These are phyloP conservation scores for Leavenworthia alabamica DNA, from an alignment of 345 rosid genomes.

Conservation along the genomic window DNA sequence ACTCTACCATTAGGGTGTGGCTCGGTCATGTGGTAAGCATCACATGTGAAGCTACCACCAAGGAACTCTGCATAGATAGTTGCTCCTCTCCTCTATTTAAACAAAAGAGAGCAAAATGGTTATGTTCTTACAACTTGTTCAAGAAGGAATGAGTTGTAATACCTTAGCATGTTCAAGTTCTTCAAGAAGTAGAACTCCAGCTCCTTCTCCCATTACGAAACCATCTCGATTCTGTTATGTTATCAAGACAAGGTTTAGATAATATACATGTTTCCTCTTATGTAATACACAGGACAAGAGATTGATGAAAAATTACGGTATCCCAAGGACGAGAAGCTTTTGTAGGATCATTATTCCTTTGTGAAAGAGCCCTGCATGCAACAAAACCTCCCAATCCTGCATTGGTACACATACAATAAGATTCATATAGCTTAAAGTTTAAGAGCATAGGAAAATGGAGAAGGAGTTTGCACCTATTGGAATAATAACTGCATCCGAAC, in stretches of 20 bases:
- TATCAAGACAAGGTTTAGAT: conserved; percentile 2
- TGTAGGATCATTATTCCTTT: conserved; percentile 78
- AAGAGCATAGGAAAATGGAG: conserved; percentile 9
- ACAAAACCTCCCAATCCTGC: conserved; percentile 98
- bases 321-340: conserved; percentile 99
- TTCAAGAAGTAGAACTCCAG: conserved; percentile 91
- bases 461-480: conserved; percentile 63
- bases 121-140: neutral
- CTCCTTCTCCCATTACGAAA: conserved; percentile 98
- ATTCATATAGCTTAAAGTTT: neutral
- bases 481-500: conserved; percentile 81
- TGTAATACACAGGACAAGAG: too few relatives aligned
- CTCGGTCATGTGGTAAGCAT: conserved; percentile 97
- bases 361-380: conserved; percentile 87
- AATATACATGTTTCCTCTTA: neutral
- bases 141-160: too few relatives aligned
- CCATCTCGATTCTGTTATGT: conserved; percentile 79
- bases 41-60: conserved; percentile 92
- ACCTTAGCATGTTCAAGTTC: too few relatives aligned
- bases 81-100: conserved; percentile 87
- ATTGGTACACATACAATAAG: conserved; percentile 20
- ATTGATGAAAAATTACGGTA: too few relatives aligned
- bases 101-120: neutral
- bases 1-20: conserved; percentile 98
- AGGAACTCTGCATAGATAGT: conserved; percentile 84